Evolutionary conservation across 495 filamentous ascomycete species (phyloP).

Genomic region (Sphaerosporella brunnea): DNA sequence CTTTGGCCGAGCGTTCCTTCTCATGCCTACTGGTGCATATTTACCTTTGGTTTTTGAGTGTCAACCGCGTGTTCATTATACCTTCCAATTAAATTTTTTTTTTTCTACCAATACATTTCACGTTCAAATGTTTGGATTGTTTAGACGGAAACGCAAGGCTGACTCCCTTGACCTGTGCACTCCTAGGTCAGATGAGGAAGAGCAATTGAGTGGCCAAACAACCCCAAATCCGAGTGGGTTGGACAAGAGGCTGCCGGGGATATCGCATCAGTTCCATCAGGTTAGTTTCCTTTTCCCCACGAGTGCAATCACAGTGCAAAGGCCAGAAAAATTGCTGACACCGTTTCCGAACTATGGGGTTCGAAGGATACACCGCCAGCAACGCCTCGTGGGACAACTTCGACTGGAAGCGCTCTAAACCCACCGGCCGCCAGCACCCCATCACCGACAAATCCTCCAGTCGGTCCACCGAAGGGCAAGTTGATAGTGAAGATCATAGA

Average conservation of each 20-base stretch:
- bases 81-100: conserved; percentile 4
- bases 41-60: background rate
- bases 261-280: conserved; percentile 25
- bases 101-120: conserved; percentile 9
- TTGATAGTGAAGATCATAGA: conserved; percentile 74
- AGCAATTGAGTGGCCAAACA: conserved; percentile 23
- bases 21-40: too few species aligned
- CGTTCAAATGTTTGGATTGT: conserved; percentile 18
- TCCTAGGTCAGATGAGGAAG: conserved; percentile 8
- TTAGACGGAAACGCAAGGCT: conserved; percentile 17
- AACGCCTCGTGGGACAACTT: conserved; percentile 24
- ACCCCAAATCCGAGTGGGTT: conserved; percentile 24
- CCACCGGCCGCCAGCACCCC: conserved; percentile 10
- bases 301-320: background rate
- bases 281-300: conserved; percentile 15
- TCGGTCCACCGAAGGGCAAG: conserved; percentile 71
- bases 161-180: conserved; percentile 7
- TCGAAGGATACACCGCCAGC: conserved; percentile 26
- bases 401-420: conserved; percentile 21
- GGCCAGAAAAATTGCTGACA: conserved; percentile 11
- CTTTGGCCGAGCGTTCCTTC: too few species aligned
- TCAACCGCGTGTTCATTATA: conserved; percentile 2
- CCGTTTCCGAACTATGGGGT: conserved; percentile 10
- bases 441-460: conserved; percentile 30
- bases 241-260: conserved; percentile 25